Base-by-base conservation (phyloP, 768 basidiomycete species). In the Auricularia heimuer region DNA sequence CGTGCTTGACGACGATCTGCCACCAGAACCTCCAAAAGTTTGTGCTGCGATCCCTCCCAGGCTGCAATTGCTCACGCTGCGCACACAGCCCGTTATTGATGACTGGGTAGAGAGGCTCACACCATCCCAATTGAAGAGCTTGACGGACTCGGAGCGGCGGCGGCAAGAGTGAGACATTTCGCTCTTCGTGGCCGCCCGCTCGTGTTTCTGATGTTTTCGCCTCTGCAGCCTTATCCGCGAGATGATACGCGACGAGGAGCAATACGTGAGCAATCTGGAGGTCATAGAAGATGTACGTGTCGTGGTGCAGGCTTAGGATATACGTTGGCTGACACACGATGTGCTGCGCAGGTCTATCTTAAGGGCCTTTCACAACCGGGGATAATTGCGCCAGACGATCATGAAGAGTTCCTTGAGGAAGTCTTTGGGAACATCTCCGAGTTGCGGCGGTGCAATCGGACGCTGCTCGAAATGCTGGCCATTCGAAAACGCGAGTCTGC, bases 391-490 rank as follows among this genome's bases (percentile, higher is more conserved):
- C 75, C 79, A 3, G 71, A 81, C 33, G 79, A 84, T 37, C 75
- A 96, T 6, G 88, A 91, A 37, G 85, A 88, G 39, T 96, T 98
- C 74, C 87, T 97, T 62, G 89, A 92, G 54, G 88, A 92, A 39
- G 88, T 95, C 3, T 95, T 98, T 68, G 86, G 90, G 62, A 97
- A 97, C 72, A 86, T 95, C 47, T 79, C 89, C 3, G 91, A 92
- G 67, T 78, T 98, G n/a, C 83, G 91, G 18, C 89, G 90, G 72
- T 88, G 90, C 71, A 92, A 90, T 70, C 81, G 85, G 36, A 82
- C 86, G 11, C 79, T 97, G n/a, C 80, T 98, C 16, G 92, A 95
- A 70, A 84, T 89, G 3, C 83, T 98, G 77, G 85, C 88, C 69
- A 88, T 93, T 51, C 85, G 94, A 36, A 93, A 98, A 72, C 76